phyloP scores from a whole-genome alignment of 768 basidiomycete species.

The Boletus insuetus region DNA sequence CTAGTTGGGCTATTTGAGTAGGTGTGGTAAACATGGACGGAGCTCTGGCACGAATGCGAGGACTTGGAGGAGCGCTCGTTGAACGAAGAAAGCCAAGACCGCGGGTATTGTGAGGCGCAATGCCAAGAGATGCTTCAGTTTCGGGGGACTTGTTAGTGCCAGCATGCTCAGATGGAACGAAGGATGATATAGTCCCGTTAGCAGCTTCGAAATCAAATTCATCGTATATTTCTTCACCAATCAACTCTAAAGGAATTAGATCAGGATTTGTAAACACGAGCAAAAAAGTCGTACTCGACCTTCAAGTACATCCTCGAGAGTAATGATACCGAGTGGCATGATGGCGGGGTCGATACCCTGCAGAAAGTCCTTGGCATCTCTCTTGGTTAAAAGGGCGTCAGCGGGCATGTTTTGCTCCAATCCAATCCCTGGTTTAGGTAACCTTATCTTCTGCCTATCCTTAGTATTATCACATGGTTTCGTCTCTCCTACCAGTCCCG shows the following conservation, averaged over 20 bases:
- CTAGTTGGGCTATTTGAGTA: neutral
- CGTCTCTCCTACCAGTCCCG: slow-evolving; percentile 15
- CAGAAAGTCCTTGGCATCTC: slow-evolving; percentile 80
- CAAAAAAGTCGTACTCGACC: slow-evolving; percentile 38
- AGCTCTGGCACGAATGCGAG: slow-evolving; percentile 29
- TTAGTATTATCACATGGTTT: slow-evolving; percentile 17
- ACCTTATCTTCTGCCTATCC: slow-evolving; percentile 27
- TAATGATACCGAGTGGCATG: slow-evolving; percentile 88
- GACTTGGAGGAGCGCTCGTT: slow-evolving; percentile 57
- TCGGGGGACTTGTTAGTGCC: slow-evolving; percentile 32
- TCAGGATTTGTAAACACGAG: neutral
- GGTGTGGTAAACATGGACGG: slow-evolving; percentile 5
- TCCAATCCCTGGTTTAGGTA: slow-evolving; percentile 36
- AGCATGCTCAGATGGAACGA: slow-evolving; percentile 33
- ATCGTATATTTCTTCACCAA: slow-evolving; percentile 91
- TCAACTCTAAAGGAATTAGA: slow-evolving; percentile 56
- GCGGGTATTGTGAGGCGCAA: slow-evolving; percentile 34
- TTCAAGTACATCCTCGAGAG: slow-evolving; percentile 90
- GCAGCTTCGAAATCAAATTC: slow-evolving; percentile 83
- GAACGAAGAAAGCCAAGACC: slow-evolving; percentile 53
- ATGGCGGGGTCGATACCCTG: slow-evolving; percentile 78
- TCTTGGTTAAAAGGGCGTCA: slow-evolving; percentile 77
- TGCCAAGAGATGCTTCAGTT: slow-evolving; percentile 14
- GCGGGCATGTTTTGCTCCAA: slow-evolving; percentile 86
- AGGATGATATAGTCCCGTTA: slow-evolving; percentile 50